Percentiles rank a stretch among this genome's conserved stretches.
phyloP scores from a whole-genome alignment of 176 grass and related monocot genomes.

The Rhynchospora breviuscula region DNA sequence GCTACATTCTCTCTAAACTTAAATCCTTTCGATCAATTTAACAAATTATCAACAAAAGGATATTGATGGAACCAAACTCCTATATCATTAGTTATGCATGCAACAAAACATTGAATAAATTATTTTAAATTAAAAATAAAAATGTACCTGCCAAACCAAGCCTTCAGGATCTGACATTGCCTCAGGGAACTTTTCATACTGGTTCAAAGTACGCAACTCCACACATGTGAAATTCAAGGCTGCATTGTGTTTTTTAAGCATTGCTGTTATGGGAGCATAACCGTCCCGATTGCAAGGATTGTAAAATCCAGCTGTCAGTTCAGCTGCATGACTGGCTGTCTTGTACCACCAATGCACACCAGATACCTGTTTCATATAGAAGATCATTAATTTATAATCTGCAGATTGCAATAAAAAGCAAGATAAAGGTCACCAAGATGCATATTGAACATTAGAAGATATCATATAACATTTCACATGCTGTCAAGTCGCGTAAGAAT shows the following conservation, averaged over 20 bases:
- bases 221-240: conserved; percentile 75
- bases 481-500: neutral
- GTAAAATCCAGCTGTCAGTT: conserved; percentile 84
- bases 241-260: conserved; percentile 68
- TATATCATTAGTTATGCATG: neutral
- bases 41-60: neutral
- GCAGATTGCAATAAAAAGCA: conserved; percentile 3
- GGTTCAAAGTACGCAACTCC: conserved; percentile 63
- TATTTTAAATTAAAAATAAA: neutral
- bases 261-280: conserved; percentile 63
- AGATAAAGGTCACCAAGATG: neutral
- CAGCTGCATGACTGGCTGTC: conserved; percentile 87
- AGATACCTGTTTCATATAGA: conserved; percentile 47
- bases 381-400: neutral
- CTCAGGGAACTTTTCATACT: conserved; percentile 63
- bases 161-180: conserved; percentile 87
- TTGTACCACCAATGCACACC: conserved; percentile 98
- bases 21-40: neutral
- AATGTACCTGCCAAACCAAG: conserved; percentile 77
- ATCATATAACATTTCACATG: neutral
- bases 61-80: neutral
- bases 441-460: neutral
- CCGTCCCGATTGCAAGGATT: conserved; percentile 89
- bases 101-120: neutral
- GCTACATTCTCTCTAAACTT: neutral